Conservation (phyloP, 2,329 filamentous ascomycete genomes). For the Metarhizium anisopliae region DNA sequence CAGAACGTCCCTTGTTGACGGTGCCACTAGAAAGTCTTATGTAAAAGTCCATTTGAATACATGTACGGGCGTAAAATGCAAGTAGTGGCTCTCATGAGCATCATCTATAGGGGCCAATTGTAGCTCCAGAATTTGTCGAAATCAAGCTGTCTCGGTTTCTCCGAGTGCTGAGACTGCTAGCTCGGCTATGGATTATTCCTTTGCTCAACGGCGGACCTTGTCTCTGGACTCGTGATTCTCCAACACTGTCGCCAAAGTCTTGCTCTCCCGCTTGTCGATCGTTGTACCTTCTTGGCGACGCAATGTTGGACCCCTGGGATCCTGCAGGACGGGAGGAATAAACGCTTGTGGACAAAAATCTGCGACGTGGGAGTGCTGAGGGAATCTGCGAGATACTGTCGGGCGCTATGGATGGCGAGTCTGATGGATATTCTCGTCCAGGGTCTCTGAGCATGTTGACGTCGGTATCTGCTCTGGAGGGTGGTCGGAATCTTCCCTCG, state of each 20-base stretch:
- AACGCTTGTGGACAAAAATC: constrained; percentile 40
- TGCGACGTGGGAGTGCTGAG: constrained; percentile 43
- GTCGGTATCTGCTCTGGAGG: constrained; percentile 51
- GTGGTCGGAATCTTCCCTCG: constrained; percentile 41
- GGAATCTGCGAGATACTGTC: constrained; percentile 27
- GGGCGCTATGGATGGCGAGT: constrained; percentile 25
- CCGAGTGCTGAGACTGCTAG: constrained; percentile 35
- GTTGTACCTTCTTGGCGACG: constrained; percentile 37
- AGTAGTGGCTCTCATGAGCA: constrained; percentile 16
- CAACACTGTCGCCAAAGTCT: constrained; percentile 14
- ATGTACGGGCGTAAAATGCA: constrained; percentile 18
- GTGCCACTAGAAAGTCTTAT: neutral
- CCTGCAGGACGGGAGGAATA: constrained; percentile 35
- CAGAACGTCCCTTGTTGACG: neutral
- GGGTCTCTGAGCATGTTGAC: constrained; percentile 28
- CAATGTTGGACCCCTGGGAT: constrained; percentile 27
- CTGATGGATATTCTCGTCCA: constrained; percentile 18
- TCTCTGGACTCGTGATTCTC: constrained; percentile 1
- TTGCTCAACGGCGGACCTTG: constrained; percentile 31
- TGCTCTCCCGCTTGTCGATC: constrained; percentile 35
- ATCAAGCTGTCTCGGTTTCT: constrained; percentile 33
- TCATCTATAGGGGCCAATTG: constrained; percentile 37
- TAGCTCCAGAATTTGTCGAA: constrained; percentile 25
- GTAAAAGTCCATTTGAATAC: constrained; percentile 1
- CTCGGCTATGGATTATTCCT: constrained; percentile 31